These are phyloP conservation scores for Sonneratia caseolaris DNA, from an alignment of 345 rosid species.

Conservation along the genomic window DNA sequence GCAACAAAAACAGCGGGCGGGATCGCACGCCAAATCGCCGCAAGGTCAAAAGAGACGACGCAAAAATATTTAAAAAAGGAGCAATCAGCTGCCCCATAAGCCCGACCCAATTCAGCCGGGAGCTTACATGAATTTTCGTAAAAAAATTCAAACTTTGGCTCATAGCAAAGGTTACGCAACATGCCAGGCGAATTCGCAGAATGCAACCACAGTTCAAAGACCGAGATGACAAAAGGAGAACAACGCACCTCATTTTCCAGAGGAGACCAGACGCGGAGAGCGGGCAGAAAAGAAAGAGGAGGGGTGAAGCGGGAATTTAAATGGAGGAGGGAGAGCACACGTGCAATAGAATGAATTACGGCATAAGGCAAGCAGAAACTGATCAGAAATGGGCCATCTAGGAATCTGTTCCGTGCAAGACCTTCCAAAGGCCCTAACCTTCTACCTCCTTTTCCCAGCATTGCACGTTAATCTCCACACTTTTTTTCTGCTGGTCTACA, in stretches of 20 bases:
- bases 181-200: neutral
- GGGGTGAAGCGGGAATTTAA: too few species aligned
- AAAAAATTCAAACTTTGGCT: slow-evolving; percentile 5
- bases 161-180: neutral
- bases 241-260: neutral
- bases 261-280: neutral
- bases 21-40: neutral
- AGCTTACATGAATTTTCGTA: neutral
- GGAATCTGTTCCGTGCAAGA: slow-evolving; percentile 41
- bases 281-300: too few species aligned
- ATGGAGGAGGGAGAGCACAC: neutral
- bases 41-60: neutral
- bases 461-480: slow-evolving; percentile 40
- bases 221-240: neutral
- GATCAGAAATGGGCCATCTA: slow-evolving; percentile 28
- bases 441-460: slow-evolving; percentile 31
- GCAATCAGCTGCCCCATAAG: neutral
- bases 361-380: slow-evolving; percentile 42
- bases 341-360: slow-evolving; percentile 42
- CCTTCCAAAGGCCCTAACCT: slow-evolving; percentile 10
- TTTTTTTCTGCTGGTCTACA: neutral
- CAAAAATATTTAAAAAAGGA: neutral
- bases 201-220: neutral
- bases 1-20: slow-evolving; percentile 1
- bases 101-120: neutral